Conservation (phyloP, 108 stramenopile species). For the Parietichytrium sp. region DNA sequence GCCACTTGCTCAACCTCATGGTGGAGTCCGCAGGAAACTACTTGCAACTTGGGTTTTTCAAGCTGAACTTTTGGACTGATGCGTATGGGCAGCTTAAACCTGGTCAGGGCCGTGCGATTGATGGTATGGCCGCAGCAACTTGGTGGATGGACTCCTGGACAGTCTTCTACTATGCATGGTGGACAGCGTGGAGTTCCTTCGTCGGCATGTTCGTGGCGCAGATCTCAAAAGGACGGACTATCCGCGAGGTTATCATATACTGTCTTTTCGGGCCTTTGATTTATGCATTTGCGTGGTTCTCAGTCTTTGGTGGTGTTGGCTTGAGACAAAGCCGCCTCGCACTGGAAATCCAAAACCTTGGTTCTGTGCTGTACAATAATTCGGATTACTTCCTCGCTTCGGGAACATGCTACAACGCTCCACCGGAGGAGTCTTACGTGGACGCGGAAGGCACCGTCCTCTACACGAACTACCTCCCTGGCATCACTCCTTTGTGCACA, state of each 20-base stretch:
- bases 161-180: conserved; percentile 71
- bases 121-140: conserved; percentile 53
- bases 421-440: not conserved
- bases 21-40: conserved; percentile 62
- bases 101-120: conserved; percentile 53
- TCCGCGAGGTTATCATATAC: conserved; percentile 54
- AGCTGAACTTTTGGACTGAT: conserved; percentile 4
- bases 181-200: conserved; percentile 69
- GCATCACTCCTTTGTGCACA: not conserved
- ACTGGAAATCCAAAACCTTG: not conserved
- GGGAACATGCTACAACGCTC: not conserved
- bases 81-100: conserved; percentile 8
- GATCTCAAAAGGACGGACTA: conserved; percentile 63
- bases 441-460: conserved; percentile 1
- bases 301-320: conserved; percentile 64
- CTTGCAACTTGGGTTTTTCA: conserved; percentile 35
- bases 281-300: conserved; percentile 66
- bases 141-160: conserved; percentile 70
- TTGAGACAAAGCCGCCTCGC: conserved; percentile 45
- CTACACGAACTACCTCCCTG: not conserved
- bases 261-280: conserved; percentile 49
- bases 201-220: conserved; percentile 71
- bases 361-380: not conserved
- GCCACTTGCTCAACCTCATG: conserved; percentile 57
- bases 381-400: not conserved